Conservation (phyloP, 805 yeast genomes). For the Candida nemodendra region DNA sequence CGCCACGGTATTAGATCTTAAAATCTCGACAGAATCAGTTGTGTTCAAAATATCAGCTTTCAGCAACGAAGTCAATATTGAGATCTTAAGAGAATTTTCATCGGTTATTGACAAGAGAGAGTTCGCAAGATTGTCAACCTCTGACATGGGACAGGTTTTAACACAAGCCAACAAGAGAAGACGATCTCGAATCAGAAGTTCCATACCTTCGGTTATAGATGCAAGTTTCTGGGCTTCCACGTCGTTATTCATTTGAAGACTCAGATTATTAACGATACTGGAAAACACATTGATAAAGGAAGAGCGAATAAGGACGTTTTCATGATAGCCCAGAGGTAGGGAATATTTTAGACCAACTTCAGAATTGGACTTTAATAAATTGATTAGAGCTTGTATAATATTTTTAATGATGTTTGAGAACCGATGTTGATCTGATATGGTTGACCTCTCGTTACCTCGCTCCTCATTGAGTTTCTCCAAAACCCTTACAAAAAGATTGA, state of each 20-base stretch:
- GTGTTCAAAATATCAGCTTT: constrained; percentile 61
- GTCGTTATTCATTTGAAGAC: constrained; percentile 20
- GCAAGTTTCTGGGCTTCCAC: constrained; percentile 8
- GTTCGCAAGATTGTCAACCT: constrained; percentile 68
- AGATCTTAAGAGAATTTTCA: constrained; percentile 35
- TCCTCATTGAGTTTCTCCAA: constrained; percentile 42
- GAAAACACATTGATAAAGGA: constrained; percentile 79
- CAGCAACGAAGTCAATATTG: constrained; percentile 54
- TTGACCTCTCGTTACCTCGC: constrained; percentile 9
- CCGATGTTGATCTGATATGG: constrained; percentile 45
- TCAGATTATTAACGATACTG: constrained; percentile 45
- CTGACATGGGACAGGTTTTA: constrained; percentile 61
- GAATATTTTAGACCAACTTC: constrained; percentile 77
- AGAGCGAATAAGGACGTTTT: constrained; percentile 59
- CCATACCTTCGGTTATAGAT: constrained; percentile 13
- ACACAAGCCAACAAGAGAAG: constrained; percentile 53
- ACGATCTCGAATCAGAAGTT: constrained; percentile 31
- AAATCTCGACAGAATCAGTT: constrained; percentile 64
- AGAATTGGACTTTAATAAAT: constrained; percentile 67
- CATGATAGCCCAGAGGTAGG: constrained; percentile 74
- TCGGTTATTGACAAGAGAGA: constrained; percentile 58
- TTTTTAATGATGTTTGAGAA: constrained; percentile 57
- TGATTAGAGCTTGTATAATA: constrained; percentile 63
- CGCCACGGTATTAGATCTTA: constrained; percentile 79
- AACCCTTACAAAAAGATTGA: constrained; percentile 56